phyloP scores from a whole-genome alignment of 805 yeast genomes.

The Lachancea nothofagi region DNA sequence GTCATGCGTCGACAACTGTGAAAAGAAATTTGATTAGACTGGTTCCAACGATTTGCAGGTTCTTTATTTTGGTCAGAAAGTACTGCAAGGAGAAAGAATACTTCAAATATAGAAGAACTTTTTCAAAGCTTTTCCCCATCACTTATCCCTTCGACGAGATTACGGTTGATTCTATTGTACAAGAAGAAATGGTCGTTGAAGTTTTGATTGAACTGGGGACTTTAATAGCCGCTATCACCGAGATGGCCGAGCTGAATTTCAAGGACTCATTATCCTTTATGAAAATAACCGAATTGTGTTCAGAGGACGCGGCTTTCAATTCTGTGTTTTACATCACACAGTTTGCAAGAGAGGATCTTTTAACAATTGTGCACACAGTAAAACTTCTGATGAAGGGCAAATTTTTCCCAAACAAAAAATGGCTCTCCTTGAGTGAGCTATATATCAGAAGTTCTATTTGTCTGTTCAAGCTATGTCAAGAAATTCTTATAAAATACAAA shows the following conservation, averaged over 20 bases:
- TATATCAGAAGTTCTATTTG: constrained; percentile 51
- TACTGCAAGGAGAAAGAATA: constrained; percentile 37
- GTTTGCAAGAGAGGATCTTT: constrained; percentile 39
- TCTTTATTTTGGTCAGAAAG: constrained; percentile 49
- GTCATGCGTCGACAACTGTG: constrained; percentile 37
- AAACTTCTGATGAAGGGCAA: constrained; percentile 47
- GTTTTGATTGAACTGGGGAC: constrained; percentile 63
- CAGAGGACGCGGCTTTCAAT: constrained; percentile 38
- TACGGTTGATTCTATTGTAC: constrained; percentile 69
- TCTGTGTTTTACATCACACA: constrained; percentile 38
- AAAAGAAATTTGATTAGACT: constrained; percentile 47
- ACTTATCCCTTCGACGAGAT: constrained; percentile 56
- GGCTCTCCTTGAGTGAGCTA: constrained; percentile 65
- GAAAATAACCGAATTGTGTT: constrained; percentile 36
- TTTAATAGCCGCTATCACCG: constrained; percentile 51
- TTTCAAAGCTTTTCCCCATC: constrained; percentile 64
- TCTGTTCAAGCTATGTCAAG: constrained; percentile 48
- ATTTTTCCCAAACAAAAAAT: constrained; percentile 61
- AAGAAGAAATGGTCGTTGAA: constrained; percentile 65
- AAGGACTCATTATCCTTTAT: constrained; percentile 41
- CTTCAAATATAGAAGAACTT: constrained; percentile 56
- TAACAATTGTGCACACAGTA: constrained; percentile 42
- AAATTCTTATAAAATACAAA: constrained; percentile 43
- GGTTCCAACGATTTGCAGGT: constrained; percentile 47
- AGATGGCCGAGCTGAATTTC: constrained; percentile 40